Evolutionary conservation across 352 stramenopile species (phyloP), one percentile per base, ranked within the genome.

Genomic region (Phytophthora pisi): DNA sequence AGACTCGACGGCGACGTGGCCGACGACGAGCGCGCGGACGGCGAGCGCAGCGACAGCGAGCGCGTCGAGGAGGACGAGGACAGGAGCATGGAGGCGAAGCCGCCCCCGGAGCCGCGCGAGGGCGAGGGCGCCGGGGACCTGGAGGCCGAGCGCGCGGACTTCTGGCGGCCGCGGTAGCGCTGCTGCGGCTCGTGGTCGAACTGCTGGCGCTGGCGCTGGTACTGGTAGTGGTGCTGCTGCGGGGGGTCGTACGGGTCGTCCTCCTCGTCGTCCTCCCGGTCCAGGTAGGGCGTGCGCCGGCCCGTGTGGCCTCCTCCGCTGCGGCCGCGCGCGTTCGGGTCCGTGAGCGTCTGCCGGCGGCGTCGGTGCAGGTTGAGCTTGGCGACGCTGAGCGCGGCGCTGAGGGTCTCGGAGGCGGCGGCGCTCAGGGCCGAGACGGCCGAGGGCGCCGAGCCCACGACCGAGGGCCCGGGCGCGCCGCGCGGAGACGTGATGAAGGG

Each of bases 401-500:
- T 72, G 26, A 79, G 57, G 18, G 69, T 81, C 16, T 72, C 72
- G 16, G 67, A 70, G 20, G 61, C 64, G 20, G 72, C 64, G 9
- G 64, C 62, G 23, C 53, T 57, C 3, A 82, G 64, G 15, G 72
- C 64, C 16, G 72, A 84, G 15, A 78, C 67, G 36, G 70, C 18
- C 18, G 67, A 76, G 11, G 73, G 61, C 28, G 70, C 49, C 15
- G 74, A 74, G 1, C 54, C 57, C 13, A 50, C 46, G 7, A 68
- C 54, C 49, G 47, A 50, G 60, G 73, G 54, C 31, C 53, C 60
- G 51, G 62, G 56, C 40, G 70, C 61, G 34, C 61, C 51, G 38
- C 71, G 66, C 23, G 74, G 74, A 26, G 70, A 78, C 57, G 74
- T 75, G 52, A 70, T 67, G 59, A 74, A 80, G 65, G 68, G 72